A percentile compares a stretch with the other conserved stretches of the same genome.
phyloP scores from a whole-genome alignment of 768 basidiomycete genomes.

The Kockovaella imperatae region DNA sequence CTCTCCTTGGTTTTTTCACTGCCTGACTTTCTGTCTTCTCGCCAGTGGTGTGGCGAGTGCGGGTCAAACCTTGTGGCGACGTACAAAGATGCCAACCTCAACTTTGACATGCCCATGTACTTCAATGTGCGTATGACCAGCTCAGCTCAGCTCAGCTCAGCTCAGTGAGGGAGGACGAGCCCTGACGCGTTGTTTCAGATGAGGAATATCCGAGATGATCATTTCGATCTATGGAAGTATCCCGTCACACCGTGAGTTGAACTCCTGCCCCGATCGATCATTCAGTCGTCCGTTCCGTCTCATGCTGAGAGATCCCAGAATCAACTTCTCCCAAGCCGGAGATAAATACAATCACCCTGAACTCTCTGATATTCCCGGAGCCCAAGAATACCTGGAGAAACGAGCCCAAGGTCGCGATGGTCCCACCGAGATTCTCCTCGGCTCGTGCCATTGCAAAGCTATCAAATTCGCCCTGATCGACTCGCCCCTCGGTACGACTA shows the following conservation, averaged over 20 bases:
- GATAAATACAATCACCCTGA: conserved; percentile 3
- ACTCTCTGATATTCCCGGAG: conserved; percentile 6
- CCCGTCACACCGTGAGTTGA: conserved; percentile 2
- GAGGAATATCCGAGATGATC: conserved; percentile 11
- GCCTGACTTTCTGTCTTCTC: not conserved
- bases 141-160: not conserved
- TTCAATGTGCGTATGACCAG: conserved; percentile 20
- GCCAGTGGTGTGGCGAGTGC: conserved; percentile 13
- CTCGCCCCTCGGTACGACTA: conserved; percentile 5
- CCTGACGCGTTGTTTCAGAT: too few relatives aligned
- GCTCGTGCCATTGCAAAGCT: conserved; percentile 17
- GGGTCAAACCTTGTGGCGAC: conserved; percentile 10
- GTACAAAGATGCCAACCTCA: conserved; percentile 1
- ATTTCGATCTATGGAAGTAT: conserved; percentile 15
- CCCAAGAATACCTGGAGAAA: conserved; percentile 5
- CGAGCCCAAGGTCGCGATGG: not conserved
- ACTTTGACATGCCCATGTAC: not conserved
- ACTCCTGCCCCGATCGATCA: too few relatives aligned
- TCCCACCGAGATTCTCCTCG: conserved; percentile 9
- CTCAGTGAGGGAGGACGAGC: too few relatives aligned
- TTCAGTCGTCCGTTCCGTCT: too few relatives aligned
- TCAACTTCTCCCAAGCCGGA: too few relatives aligned
- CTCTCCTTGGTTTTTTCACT: too few relatives aligned
- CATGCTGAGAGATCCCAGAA: too few relatives aligned
- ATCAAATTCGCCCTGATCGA: conserved; percentile 11